Percentiles rank a stretch among this genome's conserved stretches.
Evolutionary conservation across 345 rosid genomes (phyloP).

Genomic region (Corchorus olitorius): DNA sequence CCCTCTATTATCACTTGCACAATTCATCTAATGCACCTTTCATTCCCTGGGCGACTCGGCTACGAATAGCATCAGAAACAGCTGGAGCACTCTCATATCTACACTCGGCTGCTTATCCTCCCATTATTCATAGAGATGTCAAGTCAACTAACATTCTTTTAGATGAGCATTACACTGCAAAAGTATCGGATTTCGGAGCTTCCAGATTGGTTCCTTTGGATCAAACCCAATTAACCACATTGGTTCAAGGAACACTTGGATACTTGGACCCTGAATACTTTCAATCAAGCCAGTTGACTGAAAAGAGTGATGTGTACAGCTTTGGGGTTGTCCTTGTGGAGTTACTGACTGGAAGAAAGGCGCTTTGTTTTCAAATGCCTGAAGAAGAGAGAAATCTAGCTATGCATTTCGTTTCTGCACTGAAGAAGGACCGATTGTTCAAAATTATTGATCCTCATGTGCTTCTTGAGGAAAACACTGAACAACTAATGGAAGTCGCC

Average conservation of each 20-base stretch:
- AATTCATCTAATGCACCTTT: background rate
- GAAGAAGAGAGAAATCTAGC: conserved; percentile 35
- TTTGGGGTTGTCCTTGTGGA: conserved; percentile 52
- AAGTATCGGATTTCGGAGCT: conserved; percentile 56
- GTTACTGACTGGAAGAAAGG: conserved; percentile 33
- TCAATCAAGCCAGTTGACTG: conserved; percentile 39
- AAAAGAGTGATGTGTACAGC: conserved; percentile 57
- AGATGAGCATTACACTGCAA: conserved; percentile 38
- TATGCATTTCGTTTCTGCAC: conserved; percentile 26
- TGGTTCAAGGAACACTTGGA: conserved; percentile 50
- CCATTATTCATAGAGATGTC: conserved; percentile 47
- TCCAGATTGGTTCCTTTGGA: conserved; percentile 47
- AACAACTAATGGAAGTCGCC: conserved; percentile 22
- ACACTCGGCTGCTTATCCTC: conserved; percentile 47
- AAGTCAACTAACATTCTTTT: conserved; percentile 50
- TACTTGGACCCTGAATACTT: conserved; percentile 51
- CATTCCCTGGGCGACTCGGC: conserved; percentile 37
- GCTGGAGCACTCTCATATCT: conserved; percentile 43
- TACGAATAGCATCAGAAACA: conserved; percentile 40
- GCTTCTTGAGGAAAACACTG: background rate
- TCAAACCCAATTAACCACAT: conserved; percentile 35
- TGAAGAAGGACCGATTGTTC: conserved; percentile 19
- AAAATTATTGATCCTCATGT: conserved; percentile 24
- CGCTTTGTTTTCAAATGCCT: conserved; percentile 25
- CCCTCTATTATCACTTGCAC: conserved; percentile 27